Percentiles rank a stretch among this genome's conserved stretches.
phyloP scores from a whole-genome alignment of 306 rosid species.

The Ziziphus jujuba region DNA sequence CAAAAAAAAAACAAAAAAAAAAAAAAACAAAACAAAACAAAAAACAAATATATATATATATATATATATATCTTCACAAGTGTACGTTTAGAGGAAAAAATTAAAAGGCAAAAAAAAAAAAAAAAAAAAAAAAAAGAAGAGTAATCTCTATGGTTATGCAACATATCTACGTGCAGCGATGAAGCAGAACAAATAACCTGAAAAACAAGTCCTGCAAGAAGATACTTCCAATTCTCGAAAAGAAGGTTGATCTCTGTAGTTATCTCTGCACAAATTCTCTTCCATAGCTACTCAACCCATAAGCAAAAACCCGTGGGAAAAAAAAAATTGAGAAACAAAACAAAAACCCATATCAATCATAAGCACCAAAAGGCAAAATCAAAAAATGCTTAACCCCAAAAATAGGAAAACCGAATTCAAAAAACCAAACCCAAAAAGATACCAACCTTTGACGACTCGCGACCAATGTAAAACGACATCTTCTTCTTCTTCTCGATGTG shows the following conservation, averaged over 20 bases:
- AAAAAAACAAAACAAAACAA: not conserved
- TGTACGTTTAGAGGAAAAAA: too few relatives aligned
- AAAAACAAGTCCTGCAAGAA: slow-evolving; percentile 72
- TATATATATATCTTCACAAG: too few relatives aligned
- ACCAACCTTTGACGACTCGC: slow-evolving; percentile 90
- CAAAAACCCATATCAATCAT: slow-evolving; percentile 28
- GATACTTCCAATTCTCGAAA: slow-evolving; percentile 79
- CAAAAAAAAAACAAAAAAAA: slow-evolving; percentile 9
- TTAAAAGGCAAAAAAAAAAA: too few relatives aligned
- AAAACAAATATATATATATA: too few relatives aligned
- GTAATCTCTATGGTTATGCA: not conserved
- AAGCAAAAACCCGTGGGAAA: not conserved
- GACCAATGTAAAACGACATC: slow-evolving; percentile 92
- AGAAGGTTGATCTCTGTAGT: slow-evolving; percentile 82
- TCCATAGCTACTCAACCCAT: slow-evolving; percentile 70
- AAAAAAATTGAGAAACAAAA: slow-evolving; percentile 5
- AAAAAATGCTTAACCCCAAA: slow-evolving; percentile 2
- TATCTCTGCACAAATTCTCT: slow-evolving; percentile 63
- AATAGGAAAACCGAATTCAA: slow-evolving; percentile 16
- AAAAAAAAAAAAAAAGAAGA: slow-evolving; percentile 5
- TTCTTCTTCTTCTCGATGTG: slow-evolving; percentile 37
- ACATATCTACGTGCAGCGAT: slow-evolving; percentile 5
- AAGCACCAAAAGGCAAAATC: not conserved
- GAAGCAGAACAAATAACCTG: slow-evolving; percentile 52
- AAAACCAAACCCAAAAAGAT: not conserved